Conservation (phyloP, 441 rosid species). For the Melastoma candidum region DNA sequence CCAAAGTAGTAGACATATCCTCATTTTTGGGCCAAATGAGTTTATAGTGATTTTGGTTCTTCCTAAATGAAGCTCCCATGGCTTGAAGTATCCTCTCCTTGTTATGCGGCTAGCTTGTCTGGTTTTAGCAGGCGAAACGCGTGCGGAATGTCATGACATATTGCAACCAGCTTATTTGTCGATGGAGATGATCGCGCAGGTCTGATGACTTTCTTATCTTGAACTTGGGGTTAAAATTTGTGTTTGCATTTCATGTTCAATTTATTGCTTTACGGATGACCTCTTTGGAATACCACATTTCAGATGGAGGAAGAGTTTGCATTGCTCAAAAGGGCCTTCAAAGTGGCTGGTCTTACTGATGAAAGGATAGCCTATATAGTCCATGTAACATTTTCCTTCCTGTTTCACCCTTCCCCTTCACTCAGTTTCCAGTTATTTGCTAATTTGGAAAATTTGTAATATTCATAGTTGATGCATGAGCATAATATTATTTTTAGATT, state of each 20-base stretch:
- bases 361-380: slow-evolving; percentile 64
- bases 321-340: slow-evolving; percentile 41
- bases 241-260: too few relatives aligned
- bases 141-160: slow-evolving; percentile 48
- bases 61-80: slow-evolving; percentile 33
- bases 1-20: not conserved
- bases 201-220: slow-evolving; percentile 15
- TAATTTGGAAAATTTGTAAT: slow-evolving; percentile 35
- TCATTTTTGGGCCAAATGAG: not conserved
- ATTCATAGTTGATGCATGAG: slow-evolving; percentile 23
- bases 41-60: slow-evolving; percentile 3
- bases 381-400: slow-evolving; percentile 9
- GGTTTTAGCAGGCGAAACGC: slow-evolving; percentile 49
- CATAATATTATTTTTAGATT: too few relatives aligned
- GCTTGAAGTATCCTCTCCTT: slow-evolving; percentile 72
- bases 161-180: slow-evolving; percentile 61
- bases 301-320: slow-evolving; percentile 73
- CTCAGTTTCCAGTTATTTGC: slow-evolving; percentile 12
- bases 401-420: slow-evolving; percentile 4
- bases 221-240: too few relatives aligned
- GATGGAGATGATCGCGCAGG: slow-evolving; percentile 40
- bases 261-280: not conserved
- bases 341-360: slow-evolving; percentile 31
- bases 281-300: slow-evolving; percentile 13
- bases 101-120: slow-evolving; percentile 71